Evolutionary conservation across 192 early-diverging fungal species (phyloP), one percentile per base, ranked within the genome.

Genomic region (Spinellus fusiger): DNA sequence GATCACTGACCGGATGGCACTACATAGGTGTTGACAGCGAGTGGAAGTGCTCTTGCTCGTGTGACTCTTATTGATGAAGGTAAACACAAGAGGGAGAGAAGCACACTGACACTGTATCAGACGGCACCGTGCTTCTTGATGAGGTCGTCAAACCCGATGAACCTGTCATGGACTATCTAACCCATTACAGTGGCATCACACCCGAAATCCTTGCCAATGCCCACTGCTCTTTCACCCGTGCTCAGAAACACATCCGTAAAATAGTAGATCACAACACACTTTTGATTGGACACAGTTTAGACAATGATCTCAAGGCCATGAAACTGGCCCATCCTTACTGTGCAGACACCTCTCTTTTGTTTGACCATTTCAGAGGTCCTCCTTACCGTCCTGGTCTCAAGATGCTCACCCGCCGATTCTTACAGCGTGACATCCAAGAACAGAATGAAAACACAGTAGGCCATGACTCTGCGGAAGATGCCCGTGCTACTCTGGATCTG

Each of bases 381-480:
- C 79, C 79, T 13, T 74, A 68, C 23, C 71, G 79, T 28, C 79
- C 83, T 5, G 68, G 74, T 10, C 69, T 91, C 15, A 73, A 77
- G 35, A 57, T 69, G 61, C 73, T 91, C 1, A 54, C 80, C 4
- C 68, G 80, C 13, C 66, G 67, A 37, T 69, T 78, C 51, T 61
- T 91, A 7, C 65, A 78, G 8, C 70, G 81, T 38, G 27, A 58
- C 13, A 89, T 91, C 61, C 89, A 90, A 54, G 57, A 60, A 16
- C 49, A 51, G 6, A 62, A 62, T 7, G 50, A 62, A 38, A 46
- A 27, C 18, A 32, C 28, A 3, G 59, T 65, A 50, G 86, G 89
- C 33, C 89, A 91, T 75, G 86, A 89, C 69, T 80, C 80, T 57
- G 62, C 73, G 20, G 84, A 89, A 64, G 89, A 91, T 80, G 85